Percentiles rank a stretch among this genome's conserved stretches.
Conservation (phyloP, 306 rosid genomes). For the Vigna mungo region DNA sequence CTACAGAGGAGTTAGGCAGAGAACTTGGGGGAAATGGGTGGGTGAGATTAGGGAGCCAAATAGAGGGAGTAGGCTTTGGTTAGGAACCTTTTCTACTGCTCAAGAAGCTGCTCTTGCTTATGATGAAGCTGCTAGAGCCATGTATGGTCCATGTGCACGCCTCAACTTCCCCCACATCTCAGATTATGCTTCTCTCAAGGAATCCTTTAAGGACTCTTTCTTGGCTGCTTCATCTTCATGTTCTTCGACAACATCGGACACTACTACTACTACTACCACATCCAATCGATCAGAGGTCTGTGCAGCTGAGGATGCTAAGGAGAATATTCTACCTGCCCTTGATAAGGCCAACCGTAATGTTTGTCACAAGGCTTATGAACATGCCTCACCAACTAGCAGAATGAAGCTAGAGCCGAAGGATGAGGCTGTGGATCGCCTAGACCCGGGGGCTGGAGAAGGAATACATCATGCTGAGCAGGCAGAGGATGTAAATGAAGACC, state of each 20-base stretch:
- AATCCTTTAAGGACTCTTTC: conserved; percentile 43
- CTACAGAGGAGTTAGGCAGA: conserved; percentile 94
- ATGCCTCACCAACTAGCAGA: conserved; percentile 35
- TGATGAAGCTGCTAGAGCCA: conserved; percentile 92
- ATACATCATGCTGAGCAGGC: conserved; percentile 4
- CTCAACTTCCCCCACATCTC: conserved; percentile 69
- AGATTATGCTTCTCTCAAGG: conserved; percentile 41
- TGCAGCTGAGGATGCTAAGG: conserved; percentile 53
- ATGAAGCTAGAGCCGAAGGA: conserved; percentile 49
- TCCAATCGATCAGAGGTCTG: conserved; percentile 72
- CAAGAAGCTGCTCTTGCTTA: conserved; percentile 76
- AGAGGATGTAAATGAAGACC: conserved; percentile 38
- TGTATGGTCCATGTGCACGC: conserved; percentile 85
- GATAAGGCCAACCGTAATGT: conserved; percentile 7
- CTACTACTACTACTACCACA: conserved; percentile 53
- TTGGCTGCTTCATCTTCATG: conserved; percentile 47
- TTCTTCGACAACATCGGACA: conserved; percentile 58
- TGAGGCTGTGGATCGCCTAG: conserved; percentile 30
- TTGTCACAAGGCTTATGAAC: conserved; percentile 35
- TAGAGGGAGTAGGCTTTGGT: conserved; percentile 81
- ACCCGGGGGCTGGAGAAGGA: conserved; percentile 29
- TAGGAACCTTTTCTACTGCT: conserved; percentile 80
- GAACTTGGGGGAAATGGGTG: conserved; percentile 99
- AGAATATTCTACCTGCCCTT: background rate
- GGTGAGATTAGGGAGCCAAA: conserved; percentile 91